These are phyloP conservation scores for Cinnamomum micranthum DNA, from an alignment of 164 flowering plant genomes.

Conservation along the genomic window DNA sequence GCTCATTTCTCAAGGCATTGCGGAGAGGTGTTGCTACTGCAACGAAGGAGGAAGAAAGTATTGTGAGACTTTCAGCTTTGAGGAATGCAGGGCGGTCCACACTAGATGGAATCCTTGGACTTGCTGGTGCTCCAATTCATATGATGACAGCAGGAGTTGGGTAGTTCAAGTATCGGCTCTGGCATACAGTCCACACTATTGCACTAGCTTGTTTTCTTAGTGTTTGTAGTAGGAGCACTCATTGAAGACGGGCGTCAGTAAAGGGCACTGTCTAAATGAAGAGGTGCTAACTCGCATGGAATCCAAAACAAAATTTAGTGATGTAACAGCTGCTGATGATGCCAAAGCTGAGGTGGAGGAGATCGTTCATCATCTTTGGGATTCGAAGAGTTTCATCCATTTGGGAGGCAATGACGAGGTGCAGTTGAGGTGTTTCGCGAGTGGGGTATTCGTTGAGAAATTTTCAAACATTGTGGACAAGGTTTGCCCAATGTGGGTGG, in stretches of 20 bases:
- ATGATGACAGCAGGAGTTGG: conserved; percentile 80
- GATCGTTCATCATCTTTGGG: conserved; percentile 23
- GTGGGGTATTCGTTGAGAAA: no score
- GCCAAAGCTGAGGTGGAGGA: conserved; percentile 98
- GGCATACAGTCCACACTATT: conserved; percentile 77
- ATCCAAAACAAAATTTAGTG: conserved; percentile 83
- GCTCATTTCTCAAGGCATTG: conserved; percentile 75
- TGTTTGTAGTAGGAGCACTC: conserved; percentile 82
- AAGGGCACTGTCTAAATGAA: conserved; percentile 87
- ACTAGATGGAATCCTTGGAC: conserved; percentile 77
- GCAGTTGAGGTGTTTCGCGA: no score
- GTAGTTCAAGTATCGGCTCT: conserved; percentile 74
- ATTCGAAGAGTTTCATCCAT: no score
- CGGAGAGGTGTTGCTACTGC: conserved; percentile 56
- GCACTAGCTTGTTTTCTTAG: conserved; percentile 77
- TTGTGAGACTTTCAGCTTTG: conserved; percentile 55
- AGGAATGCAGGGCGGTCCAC: conserved; percentile 58
- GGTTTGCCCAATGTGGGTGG: no score
- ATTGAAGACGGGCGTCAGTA: conserved; percentile 83
- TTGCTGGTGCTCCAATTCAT: conserved; percentile 77
- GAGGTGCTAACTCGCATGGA: conserved; percentile 93
- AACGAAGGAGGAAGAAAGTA: conserved; percentile 42
- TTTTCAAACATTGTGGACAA: no score
- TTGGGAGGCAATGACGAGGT: no score
- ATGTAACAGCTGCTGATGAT: conserved; percentile 97